Evolutionary conservation across 768 basidiomycete genomes (phyloP), one percentile per base, ranked within the genome.

Genomic region (Podaxis sp.): DNA sequence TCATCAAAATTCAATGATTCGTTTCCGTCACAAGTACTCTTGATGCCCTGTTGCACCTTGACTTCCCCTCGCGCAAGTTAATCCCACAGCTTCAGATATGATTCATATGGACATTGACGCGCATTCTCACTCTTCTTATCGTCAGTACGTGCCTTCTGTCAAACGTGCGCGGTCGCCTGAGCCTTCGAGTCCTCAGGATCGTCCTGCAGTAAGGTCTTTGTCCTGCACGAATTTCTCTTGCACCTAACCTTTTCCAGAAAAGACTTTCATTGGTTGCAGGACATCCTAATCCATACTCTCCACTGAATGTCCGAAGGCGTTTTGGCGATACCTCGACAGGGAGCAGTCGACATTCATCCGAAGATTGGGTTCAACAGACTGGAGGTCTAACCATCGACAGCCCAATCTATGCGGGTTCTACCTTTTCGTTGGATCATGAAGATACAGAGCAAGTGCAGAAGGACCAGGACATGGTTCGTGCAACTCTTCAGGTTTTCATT

Each of bases 291-390:
- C 50, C 37, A 50, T 58, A 36, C 49, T 53, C 59, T 62, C 24
- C 53, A 28, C 56, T 59, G 52, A 65, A 28, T 49, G 24, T 66
- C 38, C 55, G 52, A 69, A 63, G 54, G 63, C 50, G 61, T 36
- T 11, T 50, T 17, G 64, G 64, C 54, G 64, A 66, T 52, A 60
- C 56, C 17, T 70, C 81, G 59, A 68, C 75, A 49, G 70, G 65
- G 69, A 77, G 74, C 66, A 78, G 80, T 67, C 72, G 79, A 28
- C 75, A 79, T 46, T 72, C 75, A 17, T 81, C 84, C 8, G 90
- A 91, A 62, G 90, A 92, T 69, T 93, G 89, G 91, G 90, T 92
- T 11, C 78, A 80, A 62, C 88, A 87, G 69, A 83, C 91, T 3
- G 81, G 84, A 58, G 87, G 82, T 52, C 79, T 92, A 64, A 80